Base-by-base conservation (phyloP, 129 eudicot species). In the Mikania micrantha region DNA sequence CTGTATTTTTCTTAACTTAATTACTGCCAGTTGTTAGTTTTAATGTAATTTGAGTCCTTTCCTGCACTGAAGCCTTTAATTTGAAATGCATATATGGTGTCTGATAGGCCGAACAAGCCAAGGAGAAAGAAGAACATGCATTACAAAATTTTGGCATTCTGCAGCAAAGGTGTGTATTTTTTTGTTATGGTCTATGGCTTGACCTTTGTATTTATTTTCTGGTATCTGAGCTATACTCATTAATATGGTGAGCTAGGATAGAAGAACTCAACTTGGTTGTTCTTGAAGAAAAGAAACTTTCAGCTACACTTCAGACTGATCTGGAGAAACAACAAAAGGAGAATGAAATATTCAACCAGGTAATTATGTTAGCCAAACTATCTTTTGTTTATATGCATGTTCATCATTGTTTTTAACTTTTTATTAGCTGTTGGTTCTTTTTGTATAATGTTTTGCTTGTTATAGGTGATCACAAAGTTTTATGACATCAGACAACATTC, bases 61-160 rank as follows among this genome's bases (percentile, higher is more conserved):
- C 50, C 22, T 28, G 28, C 27, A 19, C 28, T 7, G 29, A 63
- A 27, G 42, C 11, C n/a, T 47, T 49, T 68, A 21, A 50, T 32
- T 57, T 65, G 35, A 73, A 59, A 52, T 42, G 73, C 57, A 19
- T 75, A 9, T 65, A 25, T 78, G 74, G 70, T 24, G 68, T 60
- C 65, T 67, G 39, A 74, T 79, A 90, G 97, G 97, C 97, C 2
- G 97, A 90, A 78, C 86, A 74, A 62, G 85, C 95, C 3, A 90
- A 87, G 81, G 97, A 90, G 62, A 87, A 82, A 73, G 92, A 69
- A 78, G 97, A 85, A 69, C n/a, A 41, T 35, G 72, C 83, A 73
- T 82, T 84, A 17, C 82, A 76, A 53, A 76, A 90, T 70, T 60
- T 82, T 67, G 71, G 75, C 60, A 78, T 67, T 54, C 66, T 74